Evolutionary conservation across 83 land plant species (phyloP).

Genomic region (Isoetes engelmannii): DNA sequence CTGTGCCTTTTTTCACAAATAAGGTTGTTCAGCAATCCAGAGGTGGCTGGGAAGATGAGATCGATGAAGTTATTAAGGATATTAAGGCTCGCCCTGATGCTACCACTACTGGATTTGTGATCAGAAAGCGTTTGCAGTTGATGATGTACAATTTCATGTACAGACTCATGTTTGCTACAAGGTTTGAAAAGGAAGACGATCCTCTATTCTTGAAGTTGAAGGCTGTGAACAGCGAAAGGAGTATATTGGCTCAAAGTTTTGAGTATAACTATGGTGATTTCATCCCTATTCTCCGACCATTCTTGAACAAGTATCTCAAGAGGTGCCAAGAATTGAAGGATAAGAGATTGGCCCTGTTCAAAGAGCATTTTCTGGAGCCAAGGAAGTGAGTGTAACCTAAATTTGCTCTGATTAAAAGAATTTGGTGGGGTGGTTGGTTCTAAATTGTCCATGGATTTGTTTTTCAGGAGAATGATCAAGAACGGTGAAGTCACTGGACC

Average conservation of each 20-base stretch:
- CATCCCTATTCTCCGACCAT: slow-evolving; percentile 35
- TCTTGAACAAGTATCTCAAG: slow-evolving; percentile 21
- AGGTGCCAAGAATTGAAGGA: slow-evolving; percentile 32
- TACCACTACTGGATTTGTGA: slow-evolving; percentile 23
- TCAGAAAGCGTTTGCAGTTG: slow-evolving; percentile 30
- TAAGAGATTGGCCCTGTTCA: slow-evolving; percentile 27
- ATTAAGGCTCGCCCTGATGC: slow-evolving; percentile 19
- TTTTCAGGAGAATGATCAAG: slow-evolving; percentile 18
- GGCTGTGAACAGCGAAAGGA: slow-evolving; percentile 26
- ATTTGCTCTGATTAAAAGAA: not conserved
- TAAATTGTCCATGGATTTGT: not conserved
- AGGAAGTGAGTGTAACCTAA: slow-evolving; percentile 15
- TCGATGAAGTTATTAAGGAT: slow-evolving; percentile 24
- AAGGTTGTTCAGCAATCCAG: slow-evolving; percentile 41
- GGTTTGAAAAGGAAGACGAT: slow-evolving; percentile 29
- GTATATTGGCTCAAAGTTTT: slow-evolving; percentile 33
- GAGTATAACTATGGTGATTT: slow-evolving; percentile 50
- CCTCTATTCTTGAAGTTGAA: slow-evolving; percentile 24
- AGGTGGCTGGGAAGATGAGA: slow-evolving; percentile 38
- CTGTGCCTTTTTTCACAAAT: slow-evolving; percentile 41
- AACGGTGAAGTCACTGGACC: not conserved
- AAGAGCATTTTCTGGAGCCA: slow-evolving; percentile 24
- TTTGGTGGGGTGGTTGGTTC: not conserved
- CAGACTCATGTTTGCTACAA: slow-evolving; percentile 30
- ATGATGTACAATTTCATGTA: slow-evolving; percentile 39